Percentiles rank a stretch among this genome's conserved stretches.
Conservation (phyloP, 2,329 filamentous ascomycete species). For the Xylariomycetidae sp. region DNA sequence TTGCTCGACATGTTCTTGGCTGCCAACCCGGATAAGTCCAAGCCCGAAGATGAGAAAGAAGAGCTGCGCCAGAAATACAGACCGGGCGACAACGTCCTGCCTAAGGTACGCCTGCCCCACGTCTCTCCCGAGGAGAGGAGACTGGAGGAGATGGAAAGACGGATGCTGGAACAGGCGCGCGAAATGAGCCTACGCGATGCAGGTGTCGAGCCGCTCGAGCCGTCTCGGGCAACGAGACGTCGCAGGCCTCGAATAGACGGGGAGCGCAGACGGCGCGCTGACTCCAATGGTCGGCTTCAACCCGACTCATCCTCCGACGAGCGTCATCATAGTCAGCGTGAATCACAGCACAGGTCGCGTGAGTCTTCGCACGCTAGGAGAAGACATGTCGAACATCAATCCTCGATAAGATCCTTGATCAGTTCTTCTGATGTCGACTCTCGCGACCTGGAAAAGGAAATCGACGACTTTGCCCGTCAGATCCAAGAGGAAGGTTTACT, state of each 20-base stretch:
- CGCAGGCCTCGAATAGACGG: slow-evolving; percentile 27
- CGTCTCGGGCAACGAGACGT: slow-evolving; percentile 17
- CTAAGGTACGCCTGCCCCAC: slow-evolving; percentile 48
- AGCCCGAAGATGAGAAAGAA: slow-evolving; percentile 66
- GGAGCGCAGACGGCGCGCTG: slow-evolving; percentile 23
- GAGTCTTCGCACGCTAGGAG: slow-evolving; percentile 33
- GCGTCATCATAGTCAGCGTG: slow-evolving; percentile 36
- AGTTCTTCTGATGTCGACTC: slow-evolving; percentile 74
- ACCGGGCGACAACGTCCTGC: slow-evolving; percentile 76
- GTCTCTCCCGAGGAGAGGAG: slow-evolving; percentile 49
- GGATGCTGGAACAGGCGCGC: slow-evolving; percentile 66
- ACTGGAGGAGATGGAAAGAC: slow-evolving; percentile 61
- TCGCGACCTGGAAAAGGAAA: slow-evolving; percentile 78
- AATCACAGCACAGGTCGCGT: slow-evolving; percentile 38
- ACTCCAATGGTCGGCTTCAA: slow-evolving; percentile 33
- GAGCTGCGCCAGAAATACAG: slow-evolving; percentile 74
- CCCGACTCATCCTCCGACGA: slow-evolving; percentile 32
- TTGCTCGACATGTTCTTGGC: slow-evolving; percentile 83
- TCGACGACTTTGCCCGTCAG: slow-evolving; percentile 83
- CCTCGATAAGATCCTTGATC: slow-evolving; percentile 79
- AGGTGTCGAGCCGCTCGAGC: slow-evolving; percentile 40
- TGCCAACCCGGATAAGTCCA: slow-evolving; percentile 71
- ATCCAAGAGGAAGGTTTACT: slow-evolving; percentile 83
- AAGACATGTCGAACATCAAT: slow-evolving; percentile 79
- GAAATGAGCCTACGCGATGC: slow-evolving; percentile 69